Evolutionary conservation across 257 asterid genomes (phyloP), one percentile per base, ranked within the genome.

Genomic region (Thymus quinquecostatus): DNA sequence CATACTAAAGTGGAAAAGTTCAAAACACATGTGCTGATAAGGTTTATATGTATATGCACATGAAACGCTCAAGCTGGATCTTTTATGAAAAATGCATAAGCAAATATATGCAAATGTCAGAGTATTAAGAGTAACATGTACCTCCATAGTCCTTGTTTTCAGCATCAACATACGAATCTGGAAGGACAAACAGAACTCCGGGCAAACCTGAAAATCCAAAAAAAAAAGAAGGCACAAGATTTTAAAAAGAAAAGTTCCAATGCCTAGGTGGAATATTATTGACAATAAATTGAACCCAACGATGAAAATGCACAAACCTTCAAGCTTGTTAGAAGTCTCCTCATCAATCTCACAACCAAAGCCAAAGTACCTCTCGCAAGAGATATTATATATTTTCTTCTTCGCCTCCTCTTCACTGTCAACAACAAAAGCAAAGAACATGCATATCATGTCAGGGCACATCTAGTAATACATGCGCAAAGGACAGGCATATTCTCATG

Each of bases 81-180:
- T 40, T 2, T 1, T 14, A 21, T 55, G 3, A 21, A 21, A 64
- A 47, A 34, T 34, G 4, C 38, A 34, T 34, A 34, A 2, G 38
- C 38, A 34, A 2, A 2, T 34, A 34, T 34, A 3, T 47, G 64
- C 66, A 60, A 38, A 60, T 1, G 1, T 14, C 30, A 14, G 1
- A 61, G 6, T 8, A 61, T 8, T 61, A 8, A 40, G 50, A 38
- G 66, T 61, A 40, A 62, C 3, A 62, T 1, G 10, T 82, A 94
- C 98, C 99, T 82, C 99, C 98, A 67, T 94, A 94, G 63, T 94
- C 98, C 79, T 94, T 94, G 89, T 94, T 88, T 81, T 92, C 99
- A 2, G 98, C 85, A 75, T 94, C 99, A 58, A 94, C 99, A 78
- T 92, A 94, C n/a, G 99, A 94, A 80, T 94, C 99, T 0, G 98